These are phyloP conservation scores for Tuber calosporum DNA, from an alignment of 495 filamentous ascomycete genomes.

Conservation along the genomic window DNA sequence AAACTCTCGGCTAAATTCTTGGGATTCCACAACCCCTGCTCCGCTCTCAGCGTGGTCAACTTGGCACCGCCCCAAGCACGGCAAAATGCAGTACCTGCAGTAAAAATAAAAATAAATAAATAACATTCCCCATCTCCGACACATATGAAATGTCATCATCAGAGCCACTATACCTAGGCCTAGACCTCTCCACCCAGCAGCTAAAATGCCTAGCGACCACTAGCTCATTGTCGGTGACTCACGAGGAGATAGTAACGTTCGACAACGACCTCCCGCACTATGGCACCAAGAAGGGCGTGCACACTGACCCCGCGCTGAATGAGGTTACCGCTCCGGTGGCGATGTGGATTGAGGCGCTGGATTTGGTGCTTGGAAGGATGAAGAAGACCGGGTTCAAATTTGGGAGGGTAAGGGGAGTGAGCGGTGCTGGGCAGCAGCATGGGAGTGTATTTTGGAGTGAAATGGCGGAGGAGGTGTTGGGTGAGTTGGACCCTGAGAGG, in stretches of 20 bases:
- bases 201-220: slow-evolving; percentile 52
- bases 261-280: slow-evolving; percentile 69
- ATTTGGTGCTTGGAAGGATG: slow-evolving; percentile 69
- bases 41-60: slow-evolving; percentile 27
- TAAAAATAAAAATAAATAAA: not conserved
- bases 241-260: slow-evolving; percentile 70
- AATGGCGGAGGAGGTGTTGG: slow-evolving; percentile 61
- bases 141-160: slow-evolving; percentile 42
- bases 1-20: not conserved
- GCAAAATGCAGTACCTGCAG: not conserved
- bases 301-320: slow-evolving; percentile 66
- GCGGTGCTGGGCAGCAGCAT: slow-evolving; percentile 91
- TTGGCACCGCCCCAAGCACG: not conserved
- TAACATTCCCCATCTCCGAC: not conserved
- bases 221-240: slow-evolving; percentile 47
- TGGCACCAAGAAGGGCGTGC: slow-evolving; percentile 78
- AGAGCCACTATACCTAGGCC: slow-evolving; percentile 73
- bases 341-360: slow-evolving; percentile 88
- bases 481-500: slow-evolving; percentile 53
- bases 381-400: slow-evolving; percentile 69
- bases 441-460: slow-evolving; percentile 85
- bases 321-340: slow-evolving; percentile 90
- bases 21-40: slow-evolving; percentile 16
- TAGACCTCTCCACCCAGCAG: slow-evolving; percentile 95
- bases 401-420: slow-evolving; percentile 67